A percentile compares a stretch with the other conserved stretches of the same genome.
These are phyloP conservation scores for Zygnema circumcarinatum DNA, from an alignment of 139 green algal species.

Conservation along the genomic window DNA sequence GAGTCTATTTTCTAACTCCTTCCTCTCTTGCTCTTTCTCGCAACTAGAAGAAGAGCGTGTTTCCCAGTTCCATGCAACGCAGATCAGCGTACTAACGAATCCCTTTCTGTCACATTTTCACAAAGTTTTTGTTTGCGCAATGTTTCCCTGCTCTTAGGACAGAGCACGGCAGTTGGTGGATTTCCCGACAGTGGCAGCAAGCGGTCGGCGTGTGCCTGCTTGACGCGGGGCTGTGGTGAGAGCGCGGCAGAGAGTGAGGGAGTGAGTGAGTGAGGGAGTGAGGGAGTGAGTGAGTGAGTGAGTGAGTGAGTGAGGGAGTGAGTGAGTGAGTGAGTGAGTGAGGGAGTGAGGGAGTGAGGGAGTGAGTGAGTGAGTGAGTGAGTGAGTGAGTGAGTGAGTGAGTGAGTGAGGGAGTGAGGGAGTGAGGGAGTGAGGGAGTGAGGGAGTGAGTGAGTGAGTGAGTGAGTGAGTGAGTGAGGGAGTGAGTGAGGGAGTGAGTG, in stretches of 20 bases:
- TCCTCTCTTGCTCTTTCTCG: neutral
- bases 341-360: neutral
- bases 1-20: neutral
- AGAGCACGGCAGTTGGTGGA: too few species aligned
- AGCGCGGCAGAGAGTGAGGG: neutral
- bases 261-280: neutral
- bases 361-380: neutral
- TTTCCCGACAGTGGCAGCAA: too few species aligned
- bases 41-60: too few species aligned
- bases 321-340: neutral
- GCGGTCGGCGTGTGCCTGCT: too few species aligned
- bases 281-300: neutral
- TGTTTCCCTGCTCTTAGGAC: too few species aligned
- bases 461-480: neutral
- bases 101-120: too few species aligned
- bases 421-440: neutral
- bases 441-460: neutral
- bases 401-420: neutral
- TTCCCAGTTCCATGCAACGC: too few species aligned
- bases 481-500: slow-evolving; percentile 9
- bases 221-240: too few species aligned
- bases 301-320: neutral
- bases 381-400: neutral
- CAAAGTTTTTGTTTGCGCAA: too few species aligned
- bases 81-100: too few species aligned